Percentiles rank a stretch among this genome's conserved stretches.
Evolutionary conservation across 805 yeast species (phyloP).

Genomic region (Clavispora santaluciae): DNA sequence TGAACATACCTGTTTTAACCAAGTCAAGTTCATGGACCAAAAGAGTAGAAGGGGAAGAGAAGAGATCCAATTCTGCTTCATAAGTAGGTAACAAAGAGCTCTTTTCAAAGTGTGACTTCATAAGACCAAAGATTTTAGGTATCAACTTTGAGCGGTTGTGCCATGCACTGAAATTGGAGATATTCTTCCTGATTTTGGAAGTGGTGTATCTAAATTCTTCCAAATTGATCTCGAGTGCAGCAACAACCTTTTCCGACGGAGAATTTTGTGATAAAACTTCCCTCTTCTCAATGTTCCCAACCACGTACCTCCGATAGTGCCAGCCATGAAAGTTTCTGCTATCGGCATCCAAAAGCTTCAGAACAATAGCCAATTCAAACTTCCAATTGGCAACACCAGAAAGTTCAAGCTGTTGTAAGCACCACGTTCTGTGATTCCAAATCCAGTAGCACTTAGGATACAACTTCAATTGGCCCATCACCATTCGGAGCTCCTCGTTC

Average conservation of each 20-base stretch:
- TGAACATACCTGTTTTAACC: conserved; percentile 78
- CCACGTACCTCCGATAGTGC: conserved; percentile 82
- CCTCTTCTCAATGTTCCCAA: conserved; percentile 34
- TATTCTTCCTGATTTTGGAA: conserved; percentile 69
- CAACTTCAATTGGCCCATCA: conserved; percentile 51
- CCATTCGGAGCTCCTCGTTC: conserved; percentile 56
- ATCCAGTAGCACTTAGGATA: conserved; percentile 95
- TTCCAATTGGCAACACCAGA: conserved; percentile 58
- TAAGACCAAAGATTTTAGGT: conserved; percentile 40
- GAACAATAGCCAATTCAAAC: conserved; percentile 66
- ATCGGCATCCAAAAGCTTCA: conserved; percentile 64
- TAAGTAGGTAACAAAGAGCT: neutral
- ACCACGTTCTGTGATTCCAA: conserved; percentile 92
- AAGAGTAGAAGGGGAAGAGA: conserved; percentile 29
- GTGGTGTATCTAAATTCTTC: conserved; percentile 76
- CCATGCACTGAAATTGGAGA: conserved; percentile 95
- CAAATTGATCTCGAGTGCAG: conserved; percentile 25
- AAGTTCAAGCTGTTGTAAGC: conserved; percentile 42
- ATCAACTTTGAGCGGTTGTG: conserved; percentile 78
- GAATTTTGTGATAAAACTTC: neutral
- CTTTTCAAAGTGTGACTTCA: conserved; percentile 1
- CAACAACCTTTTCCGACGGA: conserved; percentile 1
- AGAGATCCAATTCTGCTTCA: conserved; percentile 12
- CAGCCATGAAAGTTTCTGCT: conserved; percentile 92
- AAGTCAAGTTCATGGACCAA: conserved; percentile 58